Base-by-base conservation (phyloP, 1,139 yeast genomes). In the Kodamaea anthophila region DNA sequence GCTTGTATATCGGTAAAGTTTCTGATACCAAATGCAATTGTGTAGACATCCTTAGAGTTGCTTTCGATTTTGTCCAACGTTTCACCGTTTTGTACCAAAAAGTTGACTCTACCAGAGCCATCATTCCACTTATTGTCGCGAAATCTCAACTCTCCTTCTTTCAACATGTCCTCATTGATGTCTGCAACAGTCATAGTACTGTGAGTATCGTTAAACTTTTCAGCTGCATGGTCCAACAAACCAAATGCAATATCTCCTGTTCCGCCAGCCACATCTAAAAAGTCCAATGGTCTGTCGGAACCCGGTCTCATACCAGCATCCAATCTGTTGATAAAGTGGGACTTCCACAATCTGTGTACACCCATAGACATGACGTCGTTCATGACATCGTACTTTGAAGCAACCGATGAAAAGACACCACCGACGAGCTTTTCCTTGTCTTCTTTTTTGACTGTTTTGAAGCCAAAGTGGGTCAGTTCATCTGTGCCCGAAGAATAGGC, bases 191-290 rank as follows among this genome's bases (percentile, higher is more conserved):
- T 86, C 91, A 91, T 93, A 16, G 78, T 74, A 21, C 88, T 77
- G 39, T 68, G 65, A 28, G 61, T 68, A 58, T 91, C 99, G 31
- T 83, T 80, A 53, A 77, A 86, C 41, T 77, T 76, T 29, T 68
- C 60, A 41, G 83, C 79, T 8, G 97, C 97, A 53, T 91, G 95
- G 46, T 88, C 96, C 40, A 91, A 65, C 39, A 93, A 70, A 5
- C 98, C 93, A 60, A 87, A 87, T 1, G 98, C 98, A 58, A 91
- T 88, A 53, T 91, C 99, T 27, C 98, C 99, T 10, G 97, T 87
- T 18, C 99, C 99, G 35, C 98, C 99, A 21, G 98, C 99, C 33
- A 93, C 97, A 58, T 91, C 99, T 40, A 91, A 68, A 49, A 91
- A 88, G 39, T 79, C 76, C 49, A 91, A 65, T 2, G 96, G 96